Evolutionary conservation across 2,329 filamentous ascomycete genomes (phyloP).

Genomic region (Cryoendolithus antarcticus): DNA sequence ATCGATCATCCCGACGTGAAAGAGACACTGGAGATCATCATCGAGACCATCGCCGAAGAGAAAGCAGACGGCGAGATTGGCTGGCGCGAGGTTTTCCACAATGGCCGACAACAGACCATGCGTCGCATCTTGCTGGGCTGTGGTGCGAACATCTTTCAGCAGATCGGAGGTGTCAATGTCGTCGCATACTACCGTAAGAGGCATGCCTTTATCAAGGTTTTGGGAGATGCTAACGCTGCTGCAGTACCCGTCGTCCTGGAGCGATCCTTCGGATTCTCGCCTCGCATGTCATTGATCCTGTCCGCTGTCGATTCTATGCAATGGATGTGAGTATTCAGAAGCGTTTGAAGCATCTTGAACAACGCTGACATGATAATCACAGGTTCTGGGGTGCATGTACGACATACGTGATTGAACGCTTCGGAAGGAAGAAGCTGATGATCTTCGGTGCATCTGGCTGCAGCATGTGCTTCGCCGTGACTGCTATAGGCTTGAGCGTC

Average conservation of each 20-base stretch:
- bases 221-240: constrained; percentile 1
- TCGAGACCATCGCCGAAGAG: constrained; percentile 9
- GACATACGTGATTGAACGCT: constrained; percentile 6
- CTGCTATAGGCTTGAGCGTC: constrained; percentile 6
- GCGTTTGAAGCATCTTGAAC: too few relatives aligned
- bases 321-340: too few relatives aligned
- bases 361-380: too few relatives aligned
- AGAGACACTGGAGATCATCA: constrained; percentile 7
- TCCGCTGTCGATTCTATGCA: constrained; percentile 8
- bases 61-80: constrained; percentile 7
- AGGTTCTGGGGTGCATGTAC: constrained; percentile 6
- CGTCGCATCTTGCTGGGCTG: constrained; percentile 51
- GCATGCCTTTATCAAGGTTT: too few relatives aligned
- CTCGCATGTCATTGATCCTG: constrained; percentile 7
- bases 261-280: constrained; percentile 9
- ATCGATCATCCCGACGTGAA: constrained; percentile 6
- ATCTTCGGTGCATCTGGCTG: constrained; percentile 7
- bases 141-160: constrained; percentile 22
- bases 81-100: constrained; percentile 7
- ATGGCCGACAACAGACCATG: constrained; percentile 40
- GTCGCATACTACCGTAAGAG: background rate
- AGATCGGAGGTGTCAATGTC: constrained; percentile 7
- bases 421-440: constrained; percentile 9
- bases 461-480: constrained; percentile 7
- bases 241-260: constrained; percentile 8